phyloP scores from a whole-genome alignment of 129 eudicot genomes.

The Solidago caesia region DNA sequence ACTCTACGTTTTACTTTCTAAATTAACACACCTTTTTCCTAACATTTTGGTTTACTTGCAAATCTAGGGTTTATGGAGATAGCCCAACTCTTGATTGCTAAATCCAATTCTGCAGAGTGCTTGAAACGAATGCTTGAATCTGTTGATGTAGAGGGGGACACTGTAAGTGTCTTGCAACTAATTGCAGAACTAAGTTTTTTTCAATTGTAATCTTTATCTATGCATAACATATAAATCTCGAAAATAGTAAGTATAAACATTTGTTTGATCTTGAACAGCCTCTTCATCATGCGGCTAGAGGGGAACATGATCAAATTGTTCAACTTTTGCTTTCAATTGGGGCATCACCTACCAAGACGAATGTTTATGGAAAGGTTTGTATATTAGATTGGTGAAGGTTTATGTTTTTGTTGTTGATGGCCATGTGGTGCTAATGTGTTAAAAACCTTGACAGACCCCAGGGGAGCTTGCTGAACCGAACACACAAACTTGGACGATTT shows the following conservation, averaged over 20 bases:
- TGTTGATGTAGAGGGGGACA: constrained; percentile 88
- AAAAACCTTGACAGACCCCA: constrained; percentile 51
- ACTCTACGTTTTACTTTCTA: background rate
- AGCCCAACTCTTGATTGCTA: constrained; percentile 64
- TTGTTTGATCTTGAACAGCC: constrained; percentile 46
- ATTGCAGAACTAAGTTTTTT: background rate
- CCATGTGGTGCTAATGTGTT: background rate
- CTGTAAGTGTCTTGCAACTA: constrained; percentile 47
- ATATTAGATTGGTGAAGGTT: background rate
- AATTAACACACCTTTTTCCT: background rate
- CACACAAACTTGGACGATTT: constrained; percentile 52
- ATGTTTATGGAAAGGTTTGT: constrained; percentile 73
- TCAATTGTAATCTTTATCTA: background rate
- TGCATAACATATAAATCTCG: background rate
- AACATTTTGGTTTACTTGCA: constrained; percentile 1
- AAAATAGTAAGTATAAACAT: background rate
- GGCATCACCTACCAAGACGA: constrained; percentile 64
- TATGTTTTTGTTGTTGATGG: background rate
- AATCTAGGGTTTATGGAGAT: constrained; percentile 69
- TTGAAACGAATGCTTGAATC: constrained; percentile 79
- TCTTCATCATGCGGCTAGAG: constrained; percentile 96
- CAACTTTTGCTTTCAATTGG: constrained; percentile 62
- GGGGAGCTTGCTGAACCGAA: constrained; percentile 68
- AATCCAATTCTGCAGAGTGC: constrained; percentile 52
- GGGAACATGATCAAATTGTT: constrained; percentile 63